Percentiles rank a stretch among this genome's conserved stretches.
These are phyloP conservation scores for Thuidium tamariscinum DNA, from an alignment of 225 moss, liverwort and hornwort genomes.

Conservation along the genomic window DNA sequence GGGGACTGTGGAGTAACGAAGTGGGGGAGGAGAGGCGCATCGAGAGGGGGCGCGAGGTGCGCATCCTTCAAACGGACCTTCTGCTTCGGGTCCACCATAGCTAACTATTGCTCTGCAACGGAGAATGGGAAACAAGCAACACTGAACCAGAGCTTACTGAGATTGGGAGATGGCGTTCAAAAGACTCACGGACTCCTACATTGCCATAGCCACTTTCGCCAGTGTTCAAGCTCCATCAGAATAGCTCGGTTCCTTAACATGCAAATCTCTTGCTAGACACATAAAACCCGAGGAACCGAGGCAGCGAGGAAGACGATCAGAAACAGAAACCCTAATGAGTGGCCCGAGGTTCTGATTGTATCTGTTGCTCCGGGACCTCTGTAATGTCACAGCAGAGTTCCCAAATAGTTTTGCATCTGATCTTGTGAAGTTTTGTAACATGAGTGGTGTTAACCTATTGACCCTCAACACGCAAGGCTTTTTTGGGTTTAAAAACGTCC, in stretches of 20 bases:
- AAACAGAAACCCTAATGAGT: not conserved
- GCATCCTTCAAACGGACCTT: not conserved
- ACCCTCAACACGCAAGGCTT: too few species aligned
- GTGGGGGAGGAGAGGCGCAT: not conserved
- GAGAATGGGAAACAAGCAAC: not conserved
- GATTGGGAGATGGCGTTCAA: not conserved
- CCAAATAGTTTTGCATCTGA: not conserved
- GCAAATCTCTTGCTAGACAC: not conserved
- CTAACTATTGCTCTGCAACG: not conserved
- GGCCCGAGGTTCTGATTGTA: not conserved
- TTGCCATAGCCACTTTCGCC: not conserved
- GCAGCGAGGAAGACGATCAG: not conserved
- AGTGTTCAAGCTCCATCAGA: too few species aligned
- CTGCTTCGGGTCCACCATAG: not conserved
- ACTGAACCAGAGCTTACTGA: not conserved
- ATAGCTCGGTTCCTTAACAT: not conserved
- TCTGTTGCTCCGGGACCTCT: not conserved
- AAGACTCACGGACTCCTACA: not conserved
- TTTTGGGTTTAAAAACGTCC: too few species aligned
- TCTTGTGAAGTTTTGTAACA: too few species aligned
- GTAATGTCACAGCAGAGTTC: not conserved
- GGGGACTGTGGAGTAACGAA: not conserved
- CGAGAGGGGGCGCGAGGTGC: not conserved
- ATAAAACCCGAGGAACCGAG: not conserved
- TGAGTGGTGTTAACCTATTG: too few species aligned